Percentiles rank a stretch among this genome's conserved stretches.
Conservation (phyloP, 2,329 filamentous ascomycete genomes). For the Claviceps purpurea region DNA sequence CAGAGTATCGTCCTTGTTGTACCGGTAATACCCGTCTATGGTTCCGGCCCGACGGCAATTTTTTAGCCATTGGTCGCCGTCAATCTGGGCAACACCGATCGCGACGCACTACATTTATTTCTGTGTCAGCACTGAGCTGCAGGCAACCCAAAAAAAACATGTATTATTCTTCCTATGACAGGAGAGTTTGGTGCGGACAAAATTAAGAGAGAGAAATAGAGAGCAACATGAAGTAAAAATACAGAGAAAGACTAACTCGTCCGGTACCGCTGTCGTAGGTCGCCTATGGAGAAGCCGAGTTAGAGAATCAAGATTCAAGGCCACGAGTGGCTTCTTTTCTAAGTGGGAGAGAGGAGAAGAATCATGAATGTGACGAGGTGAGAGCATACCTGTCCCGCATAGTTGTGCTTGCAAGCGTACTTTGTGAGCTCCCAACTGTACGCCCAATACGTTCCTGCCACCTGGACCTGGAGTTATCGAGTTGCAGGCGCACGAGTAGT, state of each 20-base stretch:
- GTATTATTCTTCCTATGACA: no score
- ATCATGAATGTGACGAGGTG: no score
- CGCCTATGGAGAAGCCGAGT: neutral
- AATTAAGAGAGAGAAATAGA: no score
- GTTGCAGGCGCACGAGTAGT: neutral
- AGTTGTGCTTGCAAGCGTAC: neutral
- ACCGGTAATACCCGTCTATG: neutral
- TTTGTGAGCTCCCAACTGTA: neutral
- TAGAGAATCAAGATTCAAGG: neutral
- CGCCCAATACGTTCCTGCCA: neutral
- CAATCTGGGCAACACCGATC: neutral
- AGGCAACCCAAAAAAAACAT: no score
- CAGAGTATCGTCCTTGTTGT: neutral
- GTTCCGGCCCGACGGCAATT: neutral
- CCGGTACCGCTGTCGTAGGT: neutral
- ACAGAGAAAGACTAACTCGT: neutral
- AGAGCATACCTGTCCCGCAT: neutral
- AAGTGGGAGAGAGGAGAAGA: neutral
- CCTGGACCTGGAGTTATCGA: neutral
- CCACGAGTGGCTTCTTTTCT: neutral
- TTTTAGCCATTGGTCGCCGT: neutral
- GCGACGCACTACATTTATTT: neutral
- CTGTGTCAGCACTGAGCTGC: neutral
- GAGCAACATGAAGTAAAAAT: no score
- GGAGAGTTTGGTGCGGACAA: neutral